Conservation (phyloP, 106 monocot species). For the Dactylorhiza incarnata region DNA sequence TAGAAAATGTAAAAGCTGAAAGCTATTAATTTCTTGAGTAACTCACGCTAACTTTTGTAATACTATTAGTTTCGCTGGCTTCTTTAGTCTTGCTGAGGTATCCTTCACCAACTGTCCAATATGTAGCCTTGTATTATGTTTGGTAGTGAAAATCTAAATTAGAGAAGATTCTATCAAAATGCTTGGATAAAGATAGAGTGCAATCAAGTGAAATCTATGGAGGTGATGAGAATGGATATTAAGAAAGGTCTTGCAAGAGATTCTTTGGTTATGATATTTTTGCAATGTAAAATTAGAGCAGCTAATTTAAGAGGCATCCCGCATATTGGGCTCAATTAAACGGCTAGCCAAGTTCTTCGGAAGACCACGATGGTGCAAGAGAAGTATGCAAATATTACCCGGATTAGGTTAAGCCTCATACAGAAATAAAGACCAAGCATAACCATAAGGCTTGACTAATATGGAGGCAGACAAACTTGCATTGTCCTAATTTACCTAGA, state of each 20-base stretch:
- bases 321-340: background rate
- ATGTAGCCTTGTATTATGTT: slow-evolving; percentile 62
- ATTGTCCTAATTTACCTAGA: background rate
- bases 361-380: background rate
- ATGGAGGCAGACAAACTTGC: background rate
- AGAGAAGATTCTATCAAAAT: slow-evolving; percentile 1
- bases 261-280: background rate
- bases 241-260: background rate
- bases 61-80: slow-evolving; percentile 63
- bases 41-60: slow-evolving; percentile 59
- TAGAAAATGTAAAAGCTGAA: background rate
- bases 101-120: slow-evolving; percentile 73
- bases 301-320: background rate
- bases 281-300: background rate
- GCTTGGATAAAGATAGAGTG: background rate
- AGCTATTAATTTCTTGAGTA: background rate
- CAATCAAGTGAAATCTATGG: background rate
- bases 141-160: slow-evolving; percentile 17
- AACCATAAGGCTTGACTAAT: background rate
- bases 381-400: background rate
- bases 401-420: background rate
- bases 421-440: background rate
- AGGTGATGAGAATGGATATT: background rate
- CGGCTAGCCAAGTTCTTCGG: background rate
- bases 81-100: slow-evolving; percentile 69